These are phyloP conservation scores for Parsonsia alboflavescens DNA, from an alignment of 257 asterid species.

Conservation along the genomic window DNA sequence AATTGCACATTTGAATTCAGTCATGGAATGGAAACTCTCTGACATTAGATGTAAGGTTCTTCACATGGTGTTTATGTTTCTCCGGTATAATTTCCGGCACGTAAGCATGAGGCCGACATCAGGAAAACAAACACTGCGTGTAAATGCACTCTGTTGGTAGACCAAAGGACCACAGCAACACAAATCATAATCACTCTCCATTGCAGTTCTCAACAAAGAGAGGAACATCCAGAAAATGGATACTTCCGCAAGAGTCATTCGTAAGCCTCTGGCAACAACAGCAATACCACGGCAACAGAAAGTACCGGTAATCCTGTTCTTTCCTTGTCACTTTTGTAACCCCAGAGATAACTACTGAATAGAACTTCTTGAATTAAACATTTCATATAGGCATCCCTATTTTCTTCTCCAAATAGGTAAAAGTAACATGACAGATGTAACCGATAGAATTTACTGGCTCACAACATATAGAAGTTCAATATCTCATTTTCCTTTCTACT, in stretches of 20 bases:
- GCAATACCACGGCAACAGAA: conserved; percentile 24
- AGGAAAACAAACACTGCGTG: neutral
- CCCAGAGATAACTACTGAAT: neutral
- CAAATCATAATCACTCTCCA: conserved; percentile 66
- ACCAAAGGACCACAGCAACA: conserved; percentile 33
- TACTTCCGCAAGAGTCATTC: conserved; percentile 77
- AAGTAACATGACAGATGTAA: neutral
- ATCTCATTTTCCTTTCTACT: no score
- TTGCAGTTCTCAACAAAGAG: conserved; percentile 60
- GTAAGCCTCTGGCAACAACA: conserved; percentile 46
- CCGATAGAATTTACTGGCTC: neutral
- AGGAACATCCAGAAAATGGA: conserved; percentile 42
- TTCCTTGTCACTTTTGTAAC: neutral
- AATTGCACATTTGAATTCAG: conserved; percentile 31
- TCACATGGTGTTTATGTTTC: neutral
- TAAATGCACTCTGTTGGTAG: conserved; percentile 25
- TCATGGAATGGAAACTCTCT: conserved; percentile 38
- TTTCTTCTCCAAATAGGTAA: neutral
- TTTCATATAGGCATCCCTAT: neutral
- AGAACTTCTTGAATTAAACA: neutral
- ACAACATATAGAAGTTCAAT: no score
- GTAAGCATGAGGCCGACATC: neutral
- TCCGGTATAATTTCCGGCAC: neutral
- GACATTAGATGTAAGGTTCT: conserved; percentile 38
- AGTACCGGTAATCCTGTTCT: conserved; percentile 40